Evolutionary conservation across 73 alveolate genomes (phyloP).

Genomic region (Paramecium primaurelia): DNA sequence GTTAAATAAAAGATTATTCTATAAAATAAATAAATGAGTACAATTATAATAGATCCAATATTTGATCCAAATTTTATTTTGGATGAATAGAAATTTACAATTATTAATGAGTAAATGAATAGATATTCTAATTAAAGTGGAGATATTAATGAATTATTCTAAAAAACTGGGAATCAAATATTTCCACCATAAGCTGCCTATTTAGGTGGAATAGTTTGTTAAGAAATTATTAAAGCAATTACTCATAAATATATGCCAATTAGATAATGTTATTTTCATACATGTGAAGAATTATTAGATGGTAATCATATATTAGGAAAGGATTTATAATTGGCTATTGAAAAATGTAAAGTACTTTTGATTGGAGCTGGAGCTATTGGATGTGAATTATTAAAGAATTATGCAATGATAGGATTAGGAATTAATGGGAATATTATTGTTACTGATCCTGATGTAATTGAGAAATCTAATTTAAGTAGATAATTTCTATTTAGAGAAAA

Average conservation of each 20-base stretch:
- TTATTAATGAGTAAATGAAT: neutral
- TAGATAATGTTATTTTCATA: constrained; percentile 63
- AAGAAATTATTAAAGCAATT: constrained; percentile 91
- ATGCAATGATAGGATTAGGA: constrained; percentile 90
- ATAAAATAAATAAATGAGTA: neutral
- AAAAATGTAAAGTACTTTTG: constrained; percentile 70
- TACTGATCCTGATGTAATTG: constrained; percentile 97
- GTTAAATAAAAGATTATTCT: neutral
- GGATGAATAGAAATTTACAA: neutral
- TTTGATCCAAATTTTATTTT: constrained; percentile 42
- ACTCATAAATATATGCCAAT: constrained; percentile 94
- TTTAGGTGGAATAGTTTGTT: constrained; percentile 92
- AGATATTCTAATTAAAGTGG: neutral
- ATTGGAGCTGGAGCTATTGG: constrained; percentile 99
- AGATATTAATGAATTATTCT: constrained; percentile 14
- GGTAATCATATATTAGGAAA: constrained; percentile 70
- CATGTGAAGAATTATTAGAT: constrained; percentile 63
- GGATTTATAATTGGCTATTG: constrained; percentile 40
- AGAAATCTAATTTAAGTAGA: constrained; percentile 89
- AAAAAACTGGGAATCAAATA: neutral
- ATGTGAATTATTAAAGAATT: constrained; percentile 92
- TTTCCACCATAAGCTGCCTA: constrained; percentile 91
- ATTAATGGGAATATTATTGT: constrained; percentile 65
- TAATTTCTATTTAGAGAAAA: constrained; percentile 96
- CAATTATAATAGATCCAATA: neutral